These are phyloP conservation scores for Lodderomyces beijingensis DNA, from an alignment of 1,139 yeast genomes.

Conservation along the genomic window DNA sequence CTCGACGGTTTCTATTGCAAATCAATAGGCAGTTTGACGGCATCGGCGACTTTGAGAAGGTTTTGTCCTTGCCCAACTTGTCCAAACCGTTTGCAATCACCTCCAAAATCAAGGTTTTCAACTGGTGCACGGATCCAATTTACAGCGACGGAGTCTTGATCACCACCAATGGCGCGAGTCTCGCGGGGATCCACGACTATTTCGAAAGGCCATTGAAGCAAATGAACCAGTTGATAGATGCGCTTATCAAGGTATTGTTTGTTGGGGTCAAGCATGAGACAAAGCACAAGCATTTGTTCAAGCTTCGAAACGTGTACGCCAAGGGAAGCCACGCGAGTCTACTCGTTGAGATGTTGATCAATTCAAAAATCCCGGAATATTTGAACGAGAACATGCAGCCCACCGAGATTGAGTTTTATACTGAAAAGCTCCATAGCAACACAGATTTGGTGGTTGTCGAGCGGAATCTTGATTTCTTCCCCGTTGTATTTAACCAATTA, in stretches of 20 bases:
- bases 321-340: conserved; percentile 38
- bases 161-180: conserved; percentile 14
- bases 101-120: conserved; percentile 22
- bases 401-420: conserved; percentile 36
- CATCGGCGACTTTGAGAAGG: conserved; percentile 18
- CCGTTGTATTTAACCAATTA: conserved; percentile 71
- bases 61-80: conserved; percentile 10
- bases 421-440: conserved; percentile 35
- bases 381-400: conserved; percentile 25
- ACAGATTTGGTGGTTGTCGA: conserved; percentile 73
- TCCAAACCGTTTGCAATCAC: conserved; percentile 15
- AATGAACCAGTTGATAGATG: conserved; percentile 23
- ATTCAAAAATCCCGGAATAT: conserved; percentile 26
- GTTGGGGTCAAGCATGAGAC: conserved; percentile 11
- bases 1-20: conserved; percentile 25
- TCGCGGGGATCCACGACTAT: conserved; percentile 25
- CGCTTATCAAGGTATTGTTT: conserved; percentile 24
- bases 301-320: conserved; percentile 35
- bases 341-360: conserved; percentile 23
- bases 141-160: conserved; percentile 23
- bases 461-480: conserved; percentile 65
- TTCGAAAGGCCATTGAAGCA: conserved; percentile 34
- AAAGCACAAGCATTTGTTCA: conserved; percentile 17
- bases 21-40: conserved; percentile 23
- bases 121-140: conserved; percentile 33